These are phyloP conservation scores for Benincasa hispida DNA, from an alignment of 306 rosid genomes.

Conservation along the genomic window DNA sequence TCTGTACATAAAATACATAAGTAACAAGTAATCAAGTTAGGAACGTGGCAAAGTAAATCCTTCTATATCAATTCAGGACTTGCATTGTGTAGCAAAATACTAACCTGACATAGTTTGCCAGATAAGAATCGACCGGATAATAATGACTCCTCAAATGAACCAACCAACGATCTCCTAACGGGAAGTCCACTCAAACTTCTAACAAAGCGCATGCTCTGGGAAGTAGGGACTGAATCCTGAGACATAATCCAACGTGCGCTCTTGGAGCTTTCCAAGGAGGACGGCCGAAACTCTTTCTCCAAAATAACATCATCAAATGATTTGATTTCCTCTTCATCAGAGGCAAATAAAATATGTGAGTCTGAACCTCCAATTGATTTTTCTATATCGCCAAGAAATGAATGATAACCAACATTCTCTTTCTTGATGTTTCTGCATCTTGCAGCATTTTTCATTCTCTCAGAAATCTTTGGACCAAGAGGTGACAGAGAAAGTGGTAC, in stretches of 20 bases:
- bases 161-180: conserved; percentile 84
- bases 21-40: neutral
- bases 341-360: conserved; percentile 16
- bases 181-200: conserved; percentile 82
- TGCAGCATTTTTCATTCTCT: conserved; percentile 37
- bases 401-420: conserved; percentile 28
- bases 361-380: conserved; percentile 30
- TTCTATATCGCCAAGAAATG: conserved; percentile 21
- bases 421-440: conserved; percentile 22
- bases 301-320: conserved; percentile 47
- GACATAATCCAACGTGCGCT: conserved; percentile 27
- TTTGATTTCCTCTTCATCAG: conserved; percentile 33
- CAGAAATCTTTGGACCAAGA: conserved; percentile 81
- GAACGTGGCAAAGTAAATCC: neutral
- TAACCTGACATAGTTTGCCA: conserved; percentile 66
- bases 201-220: conserved; percentile 38
- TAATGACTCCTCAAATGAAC: conserved; percentile 96
- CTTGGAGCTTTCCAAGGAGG: conserved; percentile 44
- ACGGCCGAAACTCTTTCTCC: conserved; percentile 44
- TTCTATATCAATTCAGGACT: neutral
- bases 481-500: conserved; percentile 72
- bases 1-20: conserved; percentile 32
- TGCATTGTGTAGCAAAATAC: conserved; percentile 2
- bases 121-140: conserved; percentile 80
- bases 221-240: conserved; percentile 32